phyloP scores from a whole-genome alignment of 495 filamentous ascomycete species.

The Penicillium fimorum region DNA sequence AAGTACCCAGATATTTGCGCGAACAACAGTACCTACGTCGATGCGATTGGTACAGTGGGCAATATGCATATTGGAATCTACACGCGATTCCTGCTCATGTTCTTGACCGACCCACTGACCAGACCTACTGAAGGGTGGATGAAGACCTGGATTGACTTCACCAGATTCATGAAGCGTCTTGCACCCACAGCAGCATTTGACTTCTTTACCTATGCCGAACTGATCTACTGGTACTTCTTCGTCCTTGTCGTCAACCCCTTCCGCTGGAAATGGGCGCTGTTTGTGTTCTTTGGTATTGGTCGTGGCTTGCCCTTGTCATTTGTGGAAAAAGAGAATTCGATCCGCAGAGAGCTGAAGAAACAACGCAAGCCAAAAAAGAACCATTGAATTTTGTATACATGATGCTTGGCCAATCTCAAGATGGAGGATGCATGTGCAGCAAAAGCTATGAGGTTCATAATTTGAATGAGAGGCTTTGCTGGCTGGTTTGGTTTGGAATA shows the following conservation, averaged over 20 bases:
- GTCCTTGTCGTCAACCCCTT: slow-evolving; percentile 78
- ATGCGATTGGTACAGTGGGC: slow-evolving; percentile 74
- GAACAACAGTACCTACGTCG: slow-evolving; percentile 83
- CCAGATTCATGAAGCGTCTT: slow-evolving; percentile 64
- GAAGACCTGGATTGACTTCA: slow-evolving; percentile 86
- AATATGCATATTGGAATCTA: slow-evolving; percentile 92
- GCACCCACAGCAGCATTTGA: slow-evolving; percentile 74
- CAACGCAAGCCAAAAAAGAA: slow-evolving; percentile 21
- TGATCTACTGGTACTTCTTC: slow-evolving; percentile 84
- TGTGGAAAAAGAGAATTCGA: slow-evolving; percentile 60
- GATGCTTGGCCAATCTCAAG: not conserved
- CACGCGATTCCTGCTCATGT: slow-evolving; percentile 81
- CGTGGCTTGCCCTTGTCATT: slow-evolving; percentile 61
- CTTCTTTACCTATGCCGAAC: slow-evolving; percentile 84
- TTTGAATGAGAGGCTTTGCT: not conserved
- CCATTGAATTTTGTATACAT: not conserved
- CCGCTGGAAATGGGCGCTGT: slow-evolving; percentile 70
- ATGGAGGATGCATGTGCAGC: not conserved
- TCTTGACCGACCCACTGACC: slow-evolving; percentile 74
- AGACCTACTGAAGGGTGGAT: slow-evolving; percentile 70
- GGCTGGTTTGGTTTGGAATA: not conserved
- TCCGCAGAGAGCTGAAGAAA: slow-evolving; percentile 34
- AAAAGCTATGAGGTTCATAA: no score
- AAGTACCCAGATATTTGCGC: slow-evolving; percentile 61
- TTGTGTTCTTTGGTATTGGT: slow-evolving; percentile 77